Conservation (phyloP, 2,329 filamentous ascomycete species). For the Ploettnerulaceae sp. region DNA sequence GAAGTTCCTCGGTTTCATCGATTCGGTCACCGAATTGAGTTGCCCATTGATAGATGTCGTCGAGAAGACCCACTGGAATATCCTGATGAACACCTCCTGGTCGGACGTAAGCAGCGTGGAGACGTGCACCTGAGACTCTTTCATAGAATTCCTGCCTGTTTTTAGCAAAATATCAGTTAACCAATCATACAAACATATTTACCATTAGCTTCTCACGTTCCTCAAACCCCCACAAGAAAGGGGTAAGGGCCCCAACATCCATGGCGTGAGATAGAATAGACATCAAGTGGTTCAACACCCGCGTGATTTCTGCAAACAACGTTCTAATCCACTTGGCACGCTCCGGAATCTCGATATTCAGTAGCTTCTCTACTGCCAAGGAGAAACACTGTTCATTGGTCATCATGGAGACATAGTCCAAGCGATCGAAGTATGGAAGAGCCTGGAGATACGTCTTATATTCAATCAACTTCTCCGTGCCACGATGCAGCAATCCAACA, state of each 20-base stretch:
- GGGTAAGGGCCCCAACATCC: conserved; percentile 96
- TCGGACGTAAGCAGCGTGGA: conserved; percentile 94
- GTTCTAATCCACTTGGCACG: conserved; percentile 97
- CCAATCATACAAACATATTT: conserved; percentile 26
- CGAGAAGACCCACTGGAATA: conserved; percentile 85
- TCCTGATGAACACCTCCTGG: conserved; percentile 96
- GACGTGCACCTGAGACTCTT: conserved; percentile 93
- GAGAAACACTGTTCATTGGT: conserved; percentile 98
- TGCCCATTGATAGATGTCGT: conserved; percentile 99
- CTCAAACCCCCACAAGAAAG: conserved; percentile 99
- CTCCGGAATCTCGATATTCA: conserved; percentile 94
- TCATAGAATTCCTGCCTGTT: conserved; percentile 90
- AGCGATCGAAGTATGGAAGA: conserved; percentile 94
- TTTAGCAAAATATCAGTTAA: conserved; percentile 21
- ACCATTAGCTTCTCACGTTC: conserved; percentile 99
- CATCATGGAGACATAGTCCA: conserved; percentile 99
- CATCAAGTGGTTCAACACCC: conserved; percentile 96
- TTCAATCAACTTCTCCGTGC: conserved; percentile 99
- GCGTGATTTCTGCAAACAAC: conserved; percentile 90
- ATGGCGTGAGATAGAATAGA: conserved; percentile 94
- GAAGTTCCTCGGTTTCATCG: conserved; percentile 96
- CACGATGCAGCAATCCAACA: conserved; percentile 91
- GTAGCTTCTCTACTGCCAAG: conserved; percentile 92
- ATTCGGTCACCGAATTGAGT: conserved; percentile 98
- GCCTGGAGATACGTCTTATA: conserved; percentile 99